phyloP scores from a whole-genome alignment of 2,329 filamentous ascomycete species.

The Aspergillus viridinutans region DNA sequence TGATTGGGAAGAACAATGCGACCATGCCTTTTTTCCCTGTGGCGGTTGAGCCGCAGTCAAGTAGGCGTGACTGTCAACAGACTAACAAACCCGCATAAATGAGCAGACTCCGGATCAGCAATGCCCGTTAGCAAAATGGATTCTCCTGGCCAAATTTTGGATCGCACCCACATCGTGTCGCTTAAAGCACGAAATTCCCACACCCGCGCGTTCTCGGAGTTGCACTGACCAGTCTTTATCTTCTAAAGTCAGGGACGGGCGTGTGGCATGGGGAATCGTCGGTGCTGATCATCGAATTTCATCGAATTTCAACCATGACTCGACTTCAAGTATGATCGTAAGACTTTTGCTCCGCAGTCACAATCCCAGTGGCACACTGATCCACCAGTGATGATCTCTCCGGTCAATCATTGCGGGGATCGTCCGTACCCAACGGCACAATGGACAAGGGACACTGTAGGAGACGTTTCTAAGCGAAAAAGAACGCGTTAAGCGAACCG shows the following conservation, averaged over 20 bases:
- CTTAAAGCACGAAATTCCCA: background rate
- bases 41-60: background rate
- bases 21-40: background rate
- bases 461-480: background rate
- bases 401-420: background rate
- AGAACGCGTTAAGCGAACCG: background rate
- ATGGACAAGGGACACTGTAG: background rate
- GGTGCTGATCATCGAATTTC: background rate
- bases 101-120: background rate
- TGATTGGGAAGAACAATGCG: background rate
- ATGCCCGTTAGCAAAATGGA: background rate
- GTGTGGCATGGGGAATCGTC: background rate
- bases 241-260: background rate
- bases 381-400: background rate
- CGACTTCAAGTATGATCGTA: background rate
- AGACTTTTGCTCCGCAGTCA: background rate
- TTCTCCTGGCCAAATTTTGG: background rate
- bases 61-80: background rate
- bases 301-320: background rate
- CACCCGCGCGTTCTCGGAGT: background rate
- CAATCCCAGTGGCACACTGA: background rate
- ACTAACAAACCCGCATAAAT: background rate
- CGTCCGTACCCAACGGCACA: background rate
- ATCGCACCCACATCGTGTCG: background rate
- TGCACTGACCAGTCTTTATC: background rate